Evolutionary conservation across 2,329 filamentous ascomycete species (phyloP), one percentile per base, ranked within the genome.

Genomic region (Calonectria leucothoes): DNA sequence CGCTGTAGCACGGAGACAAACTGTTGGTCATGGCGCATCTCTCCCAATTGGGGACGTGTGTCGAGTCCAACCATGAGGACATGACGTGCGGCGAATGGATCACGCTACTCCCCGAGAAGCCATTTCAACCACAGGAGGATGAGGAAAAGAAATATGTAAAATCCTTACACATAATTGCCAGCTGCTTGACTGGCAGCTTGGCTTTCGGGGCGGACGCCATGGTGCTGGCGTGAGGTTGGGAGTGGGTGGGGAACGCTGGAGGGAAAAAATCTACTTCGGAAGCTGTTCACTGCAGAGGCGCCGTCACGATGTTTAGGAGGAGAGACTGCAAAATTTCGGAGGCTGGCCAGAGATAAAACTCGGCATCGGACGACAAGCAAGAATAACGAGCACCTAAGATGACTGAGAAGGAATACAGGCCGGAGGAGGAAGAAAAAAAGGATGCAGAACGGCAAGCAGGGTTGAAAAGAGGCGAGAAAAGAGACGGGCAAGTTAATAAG

Each of bases 131-230:
- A 33, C 23, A 37, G 31, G 8, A 52, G 33, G 11, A 48, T 27
- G 42, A 48, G 45, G 12, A 37, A 59, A 69, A 55, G 27, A 51
- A 51, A 68, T 37, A n/a, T 25, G 33, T 33, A 27, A 25, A 10
- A 39, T 72, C 49, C 90, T 88, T 89, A 95, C 94, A 92, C 76
- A 97, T 86, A 81, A 97, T 95, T 52, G 92, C 86, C 81, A 97
- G 88, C 86, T 97, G 95, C 88, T 92, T 91, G 51, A 91, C 88
- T 0, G 95, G 94, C 88, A 97, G 88, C 87, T 92, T 94, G 31
- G 91, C 89, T 75, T 83, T 84, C 63, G 74, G 63, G 31, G 72
- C n/a, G 14, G 67, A 57, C 37, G 71, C 27, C 79, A 81, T 81
- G n/a, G 65, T 61, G 35, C 74, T 71, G 71, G 63, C 66, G 66